Conservation (phyloP, 345 rosid genomes). For the Citrus sinensis region DVS_A1.0 CM039165.1:30347001-30347500, state of each 20-base stretch:
- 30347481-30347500: neutral
- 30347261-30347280: slow-evolving; percentile 86
- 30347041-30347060: neutral
- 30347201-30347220: slow-evolving; percentile 94
- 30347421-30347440: neutral
- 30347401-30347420: neutral
- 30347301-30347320: slow-evolving; percentile 89
- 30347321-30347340: slow-evolving; percentile 54
- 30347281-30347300: slow-evolving; percentile 99
- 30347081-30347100: neutral
- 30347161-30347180: slow-evolving; percentile 75
- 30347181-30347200: slow-evolving; percentile 94
- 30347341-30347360: neutral
- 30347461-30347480: no score
- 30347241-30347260: slow-evolving; percentile 94
- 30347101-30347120: neutral
- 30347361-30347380: neutral
- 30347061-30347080: neutral
- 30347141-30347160: slow-evolving; percentile 15
- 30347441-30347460: neutral
- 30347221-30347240: slow-evolving; percentile 93
- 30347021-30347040: slow-evolving; percentile 12
- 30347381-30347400: neutral
- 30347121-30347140: neutral
- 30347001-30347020: slow-evolving; percentile 67